These are phyloP conservation scores for Fomitopsis palustris DNA, from an alignment of 1,284 basidiomycete genomes.

Conservation along the genomic window DNA sequence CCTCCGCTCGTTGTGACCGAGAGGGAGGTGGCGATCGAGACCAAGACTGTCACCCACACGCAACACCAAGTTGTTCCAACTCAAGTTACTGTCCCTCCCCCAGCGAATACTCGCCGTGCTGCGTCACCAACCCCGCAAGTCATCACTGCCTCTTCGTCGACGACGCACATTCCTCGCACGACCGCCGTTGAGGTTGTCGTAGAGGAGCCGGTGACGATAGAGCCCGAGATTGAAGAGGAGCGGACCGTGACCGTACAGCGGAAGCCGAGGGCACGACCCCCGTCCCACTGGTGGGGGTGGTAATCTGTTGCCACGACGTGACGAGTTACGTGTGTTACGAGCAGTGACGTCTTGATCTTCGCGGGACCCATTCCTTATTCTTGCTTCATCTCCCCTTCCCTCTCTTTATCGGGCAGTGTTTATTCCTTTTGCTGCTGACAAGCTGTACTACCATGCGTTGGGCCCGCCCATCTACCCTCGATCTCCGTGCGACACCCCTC, in stretches of 20 bases:
- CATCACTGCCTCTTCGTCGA: slow-evolving; percentile 48
- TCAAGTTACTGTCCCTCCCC: slow-evolving; percentile 64
- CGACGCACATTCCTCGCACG: slow-evolving; percentile 59
- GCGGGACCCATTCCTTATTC: slow-evolving; percentile 15
- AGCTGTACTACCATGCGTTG: slow-evolving; percentile 18
- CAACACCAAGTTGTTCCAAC: slow-evolving; percentile 48
- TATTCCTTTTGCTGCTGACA: slow-evolving; percentile 6
- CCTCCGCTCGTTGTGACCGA: slow-evolving; percentile 53
- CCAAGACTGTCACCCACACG: slow-evolving; percentile 57
- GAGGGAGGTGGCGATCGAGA: slow-evolving; percentile 52
- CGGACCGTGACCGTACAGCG: slow-evolving; percentile 18
- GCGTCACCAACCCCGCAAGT: slow-evolving; percentile 68
- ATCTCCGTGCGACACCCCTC: slow-evolving; percentile 10
- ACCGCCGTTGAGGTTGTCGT: slow-evolving; percentile 64
- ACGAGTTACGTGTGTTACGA: slow-evolving; percentile 12
- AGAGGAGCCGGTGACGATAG: slow-evolving; percentile 43
- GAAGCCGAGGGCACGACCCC: slow-evolving; percentile 9
- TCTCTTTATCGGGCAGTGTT: slow-evolving; percentile 16
- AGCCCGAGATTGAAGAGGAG: slow-evolving; percentile 15
- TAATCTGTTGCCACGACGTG: background rate
- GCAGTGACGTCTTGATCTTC: slow-evolving; percentile 17
- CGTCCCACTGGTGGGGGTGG: background rate
- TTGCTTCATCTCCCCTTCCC: background rate
- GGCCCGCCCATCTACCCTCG: slow-evolving; percentile 8
- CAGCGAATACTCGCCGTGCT: slow-evolving; percentile 73